Conservation (phyloP, 2,329 filamentous ascomycete genomes). For the Dryadomyces quercus-mongolicae region DNA sequence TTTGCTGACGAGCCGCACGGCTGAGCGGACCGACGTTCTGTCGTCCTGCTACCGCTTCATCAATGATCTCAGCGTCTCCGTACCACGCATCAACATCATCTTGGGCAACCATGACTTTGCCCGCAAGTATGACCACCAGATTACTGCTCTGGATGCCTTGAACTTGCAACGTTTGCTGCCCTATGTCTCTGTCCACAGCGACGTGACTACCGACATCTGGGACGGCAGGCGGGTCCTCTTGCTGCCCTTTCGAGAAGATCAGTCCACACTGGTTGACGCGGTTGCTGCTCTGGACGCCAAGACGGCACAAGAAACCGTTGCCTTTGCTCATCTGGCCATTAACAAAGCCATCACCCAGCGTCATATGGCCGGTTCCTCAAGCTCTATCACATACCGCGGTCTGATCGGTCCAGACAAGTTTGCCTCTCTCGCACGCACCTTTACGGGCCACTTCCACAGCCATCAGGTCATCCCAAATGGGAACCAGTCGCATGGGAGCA, state of each 20-base stretch:
- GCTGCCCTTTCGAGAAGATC: slow-evolving; percentile 22
- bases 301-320: slow-evolving; percentile 16
- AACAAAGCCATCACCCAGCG: slow-evolving; percentile 20
- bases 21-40: slow-evolving; percentile 18
- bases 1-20: slow-evolving; percentile 17
- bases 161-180: slow-evolving; percentile 14
- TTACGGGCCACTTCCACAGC: slow-evolving; percentile 21
- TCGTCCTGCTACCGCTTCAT: slow-evolving; percentile 21
- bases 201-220: slow-evolving; percentile 14
- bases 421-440: slow-evolving; percentile 18
- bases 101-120: slow-evolving; percentile 23
- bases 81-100: slow-evolving; percentile 20
- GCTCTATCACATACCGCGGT: slow-evolving; percentile 15
- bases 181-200: slow-evolving; percentile 16
- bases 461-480: slow-evolving; percentile 17
- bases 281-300: slow-evolving; percentile 13
- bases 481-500: slow-evolving; percentile 13
- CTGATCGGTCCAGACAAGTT: slow-evolving; percentile 17
- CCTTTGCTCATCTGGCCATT: slow-evolving; percentile 21
- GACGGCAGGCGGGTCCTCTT: slow-evolving; percentile 19
- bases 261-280: slow-evolving; percentile 15
- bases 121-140: slow-evolving; percentile 18
- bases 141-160: slow-evolving; percentile 20
- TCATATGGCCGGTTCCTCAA: slow-evolving; percentile 12
- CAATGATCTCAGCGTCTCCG: slow-evolving; percentile 14